Conservation (phyloP, 257 asterid genomes). For the Parsonsia alboflavescens region DNA sequence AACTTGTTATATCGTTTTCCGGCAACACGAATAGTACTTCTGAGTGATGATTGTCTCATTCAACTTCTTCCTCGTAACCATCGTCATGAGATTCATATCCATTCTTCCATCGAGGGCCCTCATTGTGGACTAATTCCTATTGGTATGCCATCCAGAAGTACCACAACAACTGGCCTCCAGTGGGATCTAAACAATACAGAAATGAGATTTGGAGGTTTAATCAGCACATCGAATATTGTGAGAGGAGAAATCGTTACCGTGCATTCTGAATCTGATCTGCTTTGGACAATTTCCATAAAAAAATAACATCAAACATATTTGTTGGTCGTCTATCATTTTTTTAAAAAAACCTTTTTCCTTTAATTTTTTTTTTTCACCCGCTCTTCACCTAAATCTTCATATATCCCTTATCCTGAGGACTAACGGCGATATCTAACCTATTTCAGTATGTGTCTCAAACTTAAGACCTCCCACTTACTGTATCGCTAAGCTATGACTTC, state of each 20-base stretch:
- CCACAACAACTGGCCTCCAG: conserved; percentile 74
- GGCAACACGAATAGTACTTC: conserved; percentile 50
- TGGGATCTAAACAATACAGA: conserved; percentile 75
- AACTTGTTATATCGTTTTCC: conserved; percentile 68
- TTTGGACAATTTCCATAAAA: conserved; percentile 81
- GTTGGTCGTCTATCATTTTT: no score
- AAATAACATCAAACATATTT: conserved; percentile 22
- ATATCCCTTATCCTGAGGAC: no score
- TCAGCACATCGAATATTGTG: conserved; percentile 83
- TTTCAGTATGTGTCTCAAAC: no score
- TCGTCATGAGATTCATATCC: conserved; percentile 65
- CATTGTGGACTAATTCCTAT: conserved; percentile 92
- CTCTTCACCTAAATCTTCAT: no score
- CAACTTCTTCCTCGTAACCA: conserved; percentile 72
- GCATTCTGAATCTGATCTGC: conserved; percentile 71
- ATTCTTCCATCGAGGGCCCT: conserved; percentile 61
- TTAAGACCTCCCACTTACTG: no score
- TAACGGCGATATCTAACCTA: no score
- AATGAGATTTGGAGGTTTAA: conserved; percentile 78
- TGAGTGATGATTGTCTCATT: conserved; percentile 85
- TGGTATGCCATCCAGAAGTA: conserved; percentile 49
- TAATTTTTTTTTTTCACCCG: no score
- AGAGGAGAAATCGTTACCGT: conserved; percentile 58
- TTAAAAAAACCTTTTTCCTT: no score
- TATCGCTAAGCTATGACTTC: no score